A percentile compares a stretch with the other conserved stretches of the same genome.
phyloP scores from a whole-genome alignment of 306 rosid genomes.

The Geum urbanum region DNA sequence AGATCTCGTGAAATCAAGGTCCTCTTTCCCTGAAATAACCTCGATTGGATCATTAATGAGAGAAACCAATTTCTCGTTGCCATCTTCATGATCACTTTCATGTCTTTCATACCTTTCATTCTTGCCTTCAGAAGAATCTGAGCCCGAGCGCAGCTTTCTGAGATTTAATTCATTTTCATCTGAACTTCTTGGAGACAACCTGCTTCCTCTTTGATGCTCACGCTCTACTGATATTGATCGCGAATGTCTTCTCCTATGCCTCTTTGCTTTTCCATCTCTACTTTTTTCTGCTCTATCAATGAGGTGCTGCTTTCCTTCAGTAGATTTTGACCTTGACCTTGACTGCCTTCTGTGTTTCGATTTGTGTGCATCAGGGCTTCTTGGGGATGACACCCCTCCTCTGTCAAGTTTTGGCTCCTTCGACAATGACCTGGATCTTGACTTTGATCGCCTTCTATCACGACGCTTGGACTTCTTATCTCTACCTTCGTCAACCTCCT shows the following conservation, averaged over 20 bases:
- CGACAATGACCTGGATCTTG: slow-evolving; percentile 67
- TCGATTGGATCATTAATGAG: slow-evolving; percentile 22
- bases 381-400: slow-evolving; percentile 40
- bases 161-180: slow-evolving; percentile 39
- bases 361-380: slow-evolving; percentile 35
- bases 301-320: slow-evolving; percentile 41
- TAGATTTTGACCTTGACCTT: slow-evolving; percentile 58
- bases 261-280: slow-evolving; percentile 47
- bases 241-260: slow-evolving; percentile 40
- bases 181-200: slow-evolving; percentile 36
- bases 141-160: slow-evolving; percentile 31
- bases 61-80: slow-evolving; percentile 24
- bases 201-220: slow-evolving; percentile 39
- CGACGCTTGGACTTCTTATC: slow-evolving; percentile 65
- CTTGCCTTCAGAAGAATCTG: slow-evolving; percentile 47
- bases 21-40: slow-evolving; percentile 30
- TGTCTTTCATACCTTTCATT: slow-evolving; percentile 40
- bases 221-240: slow-evolving; percentile 45
- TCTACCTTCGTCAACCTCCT: slow-evolving; percentile 44
- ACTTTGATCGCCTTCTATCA: slow-evolving; percentile 70
- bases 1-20: slow-evolving; percentile 23
- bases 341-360: slow-evolving; percentile 38
- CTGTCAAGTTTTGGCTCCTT: slow-evolving; percentile 45
- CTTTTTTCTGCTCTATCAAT: slow-evolving; percentile 39
- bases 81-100: slow-evolving; percentile 32